Base-by-base conservation (phyloP, 352 stramenopile genomes). In the Phytophthora sp. region DNA sequence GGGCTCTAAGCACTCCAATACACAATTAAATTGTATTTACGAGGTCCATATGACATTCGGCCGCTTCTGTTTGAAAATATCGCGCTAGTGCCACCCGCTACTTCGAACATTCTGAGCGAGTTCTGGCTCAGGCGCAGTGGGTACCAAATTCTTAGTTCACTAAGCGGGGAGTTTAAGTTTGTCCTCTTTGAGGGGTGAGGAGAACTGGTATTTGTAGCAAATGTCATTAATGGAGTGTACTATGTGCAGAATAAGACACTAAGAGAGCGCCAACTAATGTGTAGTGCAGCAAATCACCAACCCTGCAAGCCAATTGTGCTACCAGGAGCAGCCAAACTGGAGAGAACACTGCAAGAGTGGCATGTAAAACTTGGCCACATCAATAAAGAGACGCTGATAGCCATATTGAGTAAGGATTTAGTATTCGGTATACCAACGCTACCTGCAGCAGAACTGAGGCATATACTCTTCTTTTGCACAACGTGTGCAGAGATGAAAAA, bases 401-500 rank as follows among this genome's bases (percentile, higher is more conserved):
- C 3, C 7, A 56, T 67, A 41, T 18, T 67, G 30, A 60, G 33
- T 18, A 51, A 51, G n/a, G n/a, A n/a, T 23, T 18, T 2, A 13
- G 56, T 51, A n/a, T 11, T 2, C 15, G 27, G 45, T 7, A 41
- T 57, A 45, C 35, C 57, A 16, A 45, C 36, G 5, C 11, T 64
- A 3, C 4, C n/a, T 18, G 45, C 57, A 3, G 4, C 44, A 15
- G 45, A 21, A 20, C 36, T 56, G 7, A 23, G 23, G 3, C 20
- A 57, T 20, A 13, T 26, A 15, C n/a, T 35, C 2, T 65, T 65
- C 45, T 65, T 57, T n/a, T 65, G 46, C 35, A 41, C 39, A 33
- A 61, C 50, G 23, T 67, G 59, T 52, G 50, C 50, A 30, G 50
- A 67, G 18, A 67, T 67, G 59, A 67, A 61, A 18, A 67, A 52